phyloP scores from a whole-genome alignment of 257 asterid species.

The Schizonepeta tenuifolia region DNA sequence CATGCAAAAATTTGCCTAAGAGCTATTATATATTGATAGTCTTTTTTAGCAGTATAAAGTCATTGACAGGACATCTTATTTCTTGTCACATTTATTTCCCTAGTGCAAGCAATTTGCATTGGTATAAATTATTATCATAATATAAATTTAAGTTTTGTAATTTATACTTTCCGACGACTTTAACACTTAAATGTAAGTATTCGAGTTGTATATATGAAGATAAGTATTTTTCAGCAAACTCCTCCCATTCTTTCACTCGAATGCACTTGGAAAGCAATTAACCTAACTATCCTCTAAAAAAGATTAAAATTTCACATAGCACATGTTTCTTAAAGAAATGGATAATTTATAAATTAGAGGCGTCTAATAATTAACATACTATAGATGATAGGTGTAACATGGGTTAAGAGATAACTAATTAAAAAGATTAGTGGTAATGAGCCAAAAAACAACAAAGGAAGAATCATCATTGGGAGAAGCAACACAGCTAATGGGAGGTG shows the following conservation, averaged over 20 bases:
- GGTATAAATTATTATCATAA: too few species aligned
- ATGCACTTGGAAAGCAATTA: neutral
- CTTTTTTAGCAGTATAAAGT: neutral
- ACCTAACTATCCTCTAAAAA: neutral
- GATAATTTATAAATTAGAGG: constrained; percentile 10
- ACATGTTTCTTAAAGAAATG: constrained; percentile 10
- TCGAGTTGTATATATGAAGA: too few species aligned
- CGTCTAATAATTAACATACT: constrained; percentile 29
- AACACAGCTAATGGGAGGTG: constrained; percentile 34
- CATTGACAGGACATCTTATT: neutral
- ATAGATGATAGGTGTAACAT: constrained; percentile 27
- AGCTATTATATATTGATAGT: too few species aligned
- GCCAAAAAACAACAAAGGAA: constrained; percentile 25
- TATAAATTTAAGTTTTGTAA: too few species aligned
- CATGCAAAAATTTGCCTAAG: too few species aligned
- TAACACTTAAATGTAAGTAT: neutral
- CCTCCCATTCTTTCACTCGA: neutral
- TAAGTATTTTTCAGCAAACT: neutral
- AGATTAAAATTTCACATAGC: constrained; percentile 20
- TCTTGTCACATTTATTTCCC: neutral
- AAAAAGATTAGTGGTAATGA: constrained; percentile 31
- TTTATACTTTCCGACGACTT: too few species aligned
- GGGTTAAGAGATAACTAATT: constrained; percentile 10
- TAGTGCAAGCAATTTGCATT: neutral
- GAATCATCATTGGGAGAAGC: constrained; percentile 35